Percentiles rank a stretch among this genome's conserved stretches.
These are phyloP conservation scores for Penicillium herquei DNA, from an alignment of 495 filamentous ascomycete genomes.

Conservation along the genomic window DNA sequence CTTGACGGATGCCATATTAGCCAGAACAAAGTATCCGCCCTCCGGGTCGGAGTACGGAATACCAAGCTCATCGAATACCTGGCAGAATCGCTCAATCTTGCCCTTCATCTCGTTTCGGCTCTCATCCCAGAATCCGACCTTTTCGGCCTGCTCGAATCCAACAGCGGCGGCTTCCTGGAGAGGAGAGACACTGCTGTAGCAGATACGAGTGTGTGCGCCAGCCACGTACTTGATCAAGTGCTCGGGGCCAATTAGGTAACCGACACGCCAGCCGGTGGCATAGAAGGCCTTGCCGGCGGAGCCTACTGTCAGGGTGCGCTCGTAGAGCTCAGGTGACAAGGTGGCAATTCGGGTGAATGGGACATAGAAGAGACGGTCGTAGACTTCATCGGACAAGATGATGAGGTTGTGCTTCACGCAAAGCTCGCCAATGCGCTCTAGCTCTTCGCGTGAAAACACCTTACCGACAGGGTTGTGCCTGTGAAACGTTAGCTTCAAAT, in stretches of 20 bases:
- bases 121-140: conserved; percentile 83
- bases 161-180: conserved; percentile 96
- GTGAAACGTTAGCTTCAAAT: conserved; percentile 4
- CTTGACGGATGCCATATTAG: conserved; percentile 81
- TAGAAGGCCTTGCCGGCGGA: conserved; percentile 98
- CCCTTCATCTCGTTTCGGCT: conserved; percentile 79
- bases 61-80: conserved; percentile 83
- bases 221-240: conserved; percentile 89
- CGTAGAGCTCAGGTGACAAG: conserved; percentile 80
- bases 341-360: conserved; percentile 92
- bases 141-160: conserved; percentile 87
- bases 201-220: conserved; percentile 92
- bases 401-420: conserved; percentile 92
- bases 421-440: conserved; percentile 82
- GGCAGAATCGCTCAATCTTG: conserved; percentile 87
- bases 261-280: conserved; percentile 93
- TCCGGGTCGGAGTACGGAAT: conserved; percentile 92
- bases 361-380: conserved; percentile 91
- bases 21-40: conserved; percentile 95
- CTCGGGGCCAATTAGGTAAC: conserved; percentile 87
- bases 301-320: conserved; percentile 87
- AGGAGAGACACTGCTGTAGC: conserved; percentile 89
- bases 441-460: conserved; percentile 80
- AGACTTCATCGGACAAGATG: conserved; percentile 94
- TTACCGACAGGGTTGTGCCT: conserved; percentile 97